These are phyloP conservation scores for Psidium guajava DNA, from an alignment of 345 rosid species.

Conservation along the genomic window DNA sequence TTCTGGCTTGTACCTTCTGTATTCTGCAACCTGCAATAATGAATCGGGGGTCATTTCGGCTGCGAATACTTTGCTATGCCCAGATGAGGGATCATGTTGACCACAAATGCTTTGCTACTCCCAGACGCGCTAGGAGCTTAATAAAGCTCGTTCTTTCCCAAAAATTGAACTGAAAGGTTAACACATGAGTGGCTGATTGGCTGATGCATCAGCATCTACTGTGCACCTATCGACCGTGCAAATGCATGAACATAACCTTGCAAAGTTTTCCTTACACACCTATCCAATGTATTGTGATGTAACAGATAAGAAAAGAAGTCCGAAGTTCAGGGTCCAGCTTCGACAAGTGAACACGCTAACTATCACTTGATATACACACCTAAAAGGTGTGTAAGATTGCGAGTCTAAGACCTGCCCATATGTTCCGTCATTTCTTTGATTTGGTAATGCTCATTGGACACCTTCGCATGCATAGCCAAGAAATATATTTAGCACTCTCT, in stretches of 20 bases:
- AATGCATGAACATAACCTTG: neutral
- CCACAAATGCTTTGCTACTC: neutral
- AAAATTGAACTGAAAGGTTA: neutral
- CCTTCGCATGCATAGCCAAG: neutral
- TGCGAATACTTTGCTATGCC: neutral
- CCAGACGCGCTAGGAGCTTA: neutral
- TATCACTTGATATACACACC: neutral
- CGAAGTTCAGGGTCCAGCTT: neutral
- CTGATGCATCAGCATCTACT: neutral
- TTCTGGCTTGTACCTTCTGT: conserved; percentile 38
- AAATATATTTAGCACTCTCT: neutral
- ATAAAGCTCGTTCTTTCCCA: neutral
- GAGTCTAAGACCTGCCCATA: neutral
- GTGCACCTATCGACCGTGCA: neutral
- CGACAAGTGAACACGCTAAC: neutral
- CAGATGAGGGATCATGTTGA: neutral
- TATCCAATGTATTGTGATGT: neutral
- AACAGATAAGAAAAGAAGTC: neutral
- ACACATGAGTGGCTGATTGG: neutral
- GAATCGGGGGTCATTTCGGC: neutral
- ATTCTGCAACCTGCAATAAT: conserved; percentile 37
- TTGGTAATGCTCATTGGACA: neutral
- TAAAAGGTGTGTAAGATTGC: neutral
- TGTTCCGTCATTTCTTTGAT: neutral
- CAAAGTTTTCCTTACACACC: neutral